Conservation (phyloP, 306 rosid species). For the Hippophae gyantsensis region DNA sequence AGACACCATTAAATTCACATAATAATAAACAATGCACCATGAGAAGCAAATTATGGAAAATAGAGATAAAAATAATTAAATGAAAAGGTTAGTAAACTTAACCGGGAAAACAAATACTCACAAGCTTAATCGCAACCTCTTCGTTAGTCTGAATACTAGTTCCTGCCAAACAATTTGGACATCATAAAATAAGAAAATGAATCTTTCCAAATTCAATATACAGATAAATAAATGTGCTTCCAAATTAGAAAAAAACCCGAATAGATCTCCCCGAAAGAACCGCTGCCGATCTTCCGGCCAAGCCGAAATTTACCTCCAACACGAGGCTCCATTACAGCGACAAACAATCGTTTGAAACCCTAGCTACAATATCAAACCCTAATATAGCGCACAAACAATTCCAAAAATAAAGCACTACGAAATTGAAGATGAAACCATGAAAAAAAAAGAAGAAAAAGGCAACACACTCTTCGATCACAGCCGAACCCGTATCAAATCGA, state of each 20-base stretch:
- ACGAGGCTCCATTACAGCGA: conserved; percentile 82
- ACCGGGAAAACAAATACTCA: neutral
- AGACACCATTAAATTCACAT: too few species aligned
- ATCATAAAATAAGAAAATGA: conserved; percentile 7
- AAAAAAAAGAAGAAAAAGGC: too few species aligned
- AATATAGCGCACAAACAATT: conserved; percentile 1
- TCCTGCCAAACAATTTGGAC: conserved; percentile 16
- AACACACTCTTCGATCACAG: too few species aligned
- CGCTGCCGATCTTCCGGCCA: conserved; percentile 93
- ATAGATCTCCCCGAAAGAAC: conserved; percentile 96
- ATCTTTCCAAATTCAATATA: conserved; percentile 6
- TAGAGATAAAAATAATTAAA: too few species aligned
- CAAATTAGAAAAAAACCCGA: conserved; percentile 37
- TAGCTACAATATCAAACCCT: conserved; percentile 13
- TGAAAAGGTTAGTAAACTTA: neutral
- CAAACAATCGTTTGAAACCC: conserved; percentile 22
- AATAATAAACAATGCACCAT: too few species aligned
- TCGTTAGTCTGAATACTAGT: neutral
- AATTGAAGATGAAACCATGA: too few species aligned
- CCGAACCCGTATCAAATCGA: too few species aligned
- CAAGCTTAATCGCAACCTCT: neutral
- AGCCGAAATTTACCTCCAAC: conserved; percentile 82
- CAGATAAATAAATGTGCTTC: neutral
- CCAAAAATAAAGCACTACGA: too few species aligned
- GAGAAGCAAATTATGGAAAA: too few species aligned